A percentile compares a stretch with the other conserved stretches of the same genome.
phyloP scores from a whole-genome alignment of 2,329 filamentous ascomycete genomes.

The Claviceps purpurea region DNA sequence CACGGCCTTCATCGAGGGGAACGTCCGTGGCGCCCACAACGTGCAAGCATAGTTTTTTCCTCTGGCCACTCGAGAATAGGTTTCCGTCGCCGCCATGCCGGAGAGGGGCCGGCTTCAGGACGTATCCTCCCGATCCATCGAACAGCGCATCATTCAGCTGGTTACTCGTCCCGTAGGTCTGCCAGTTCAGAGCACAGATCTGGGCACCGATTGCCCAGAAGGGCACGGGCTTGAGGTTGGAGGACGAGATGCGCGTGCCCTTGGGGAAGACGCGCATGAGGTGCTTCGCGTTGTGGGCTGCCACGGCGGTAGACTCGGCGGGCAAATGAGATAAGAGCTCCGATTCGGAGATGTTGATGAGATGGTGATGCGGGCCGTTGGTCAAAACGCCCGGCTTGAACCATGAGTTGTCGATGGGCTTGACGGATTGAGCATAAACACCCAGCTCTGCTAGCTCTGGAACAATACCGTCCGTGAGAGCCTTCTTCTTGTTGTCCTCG shows the following conservation, averaged over 20 bases:
- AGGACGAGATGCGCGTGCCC: conserved; percentile 53
- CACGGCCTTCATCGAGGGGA: conserved; percentile 36
- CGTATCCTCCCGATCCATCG: conserved; percentile 48
- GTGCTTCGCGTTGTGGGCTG: conserved; percentile 47
- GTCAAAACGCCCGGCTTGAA: conserved; percentile 34
- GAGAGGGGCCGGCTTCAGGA: conserved; percentile 49
- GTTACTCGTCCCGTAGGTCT: conserved; percentile 51
- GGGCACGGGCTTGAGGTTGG: conserved; percentile 47
- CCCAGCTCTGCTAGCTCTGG: conserved; percentile 52
- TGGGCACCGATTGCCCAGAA: conserved; percentile 58
- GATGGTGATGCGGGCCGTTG: conserved; percentile 49
- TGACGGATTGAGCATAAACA: conserved; percentile 58
- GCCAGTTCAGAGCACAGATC: conserved; percentile 58
- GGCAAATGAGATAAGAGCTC: conserved; percentile 41
- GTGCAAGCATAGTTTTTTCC: conserved; percentile 40
- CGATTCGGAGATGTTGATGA: conserved; percentile 57
- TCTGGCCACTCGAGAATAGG: conserved; percentile 27
- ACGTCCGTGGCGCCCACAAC: conserved; percentile 50
- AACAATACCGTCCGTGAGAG: conserved; percentile 38
- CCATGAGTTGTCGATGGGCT: conserved; percentile 54
- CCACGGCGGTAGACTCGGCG: conserved; percentile 30
- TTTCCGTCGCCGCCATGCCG: conserved; percentile 40
- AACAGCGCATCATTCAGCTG: conserved; percentile 59
- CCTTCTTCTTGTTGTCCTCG: conserved; percentile 38
- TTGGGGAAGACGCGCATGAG: conserved; percentile 61